Percentiles rank a stretch among this genome's conserved stretches.
Evolutionary conservation across 441 rosid species (phyloP).

Genomic region (Mallotus repandus): DNA sequence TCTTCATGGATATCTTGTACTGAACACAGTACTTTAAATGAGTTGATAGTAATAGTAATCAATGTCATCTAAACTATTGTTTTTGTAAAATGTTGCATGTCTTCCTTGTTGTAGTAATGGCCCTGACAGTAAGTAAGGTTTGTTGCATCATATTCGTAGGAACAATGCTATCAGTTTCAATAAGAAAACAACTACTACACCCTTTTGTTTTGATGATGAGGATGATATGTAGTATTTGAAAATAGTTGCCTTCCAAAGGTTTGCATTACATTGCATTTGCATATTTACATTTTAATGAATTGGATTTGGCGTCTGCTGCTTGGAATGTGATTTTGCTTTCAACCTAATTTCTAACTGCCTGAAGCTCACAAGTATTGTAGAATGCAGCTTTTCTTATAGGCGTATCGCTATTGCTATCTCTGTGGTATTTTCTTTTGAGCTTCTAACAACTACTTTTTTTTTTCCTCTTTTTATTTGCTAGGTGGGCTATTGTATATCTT

Average conservation of each 20-base stretch:
- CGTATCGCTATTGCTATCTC: background rate
- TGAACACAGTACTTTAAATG: background rate
- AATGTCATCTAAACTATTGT: no score
- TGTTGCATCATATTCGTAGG: no score
- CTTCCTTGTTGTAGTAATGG: no score
- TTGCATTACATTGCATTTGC: background rate
- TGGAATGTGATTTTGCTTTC: background rate
- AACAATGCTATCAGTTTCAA: no score
- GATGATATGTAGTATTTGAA: no score
- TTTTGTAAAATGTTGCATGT: background rate
- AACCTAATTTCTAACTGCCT: background rate
- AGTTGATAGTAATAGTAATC: background rate
- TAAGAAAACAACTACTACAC: no score
- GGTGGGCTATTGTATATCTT: conserved; percentile 97
- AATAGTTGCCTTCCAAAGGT: no score
- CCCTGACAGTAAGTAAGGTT: no score
- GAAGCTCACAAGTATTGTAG: background rate
- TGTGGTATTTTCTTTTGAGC: background rate
- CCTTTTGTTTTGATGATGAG: background rate
- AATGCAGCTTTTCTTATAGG: background rate
- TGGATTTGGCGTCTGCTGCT: background rate
- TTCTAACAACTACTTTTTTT: background rate
- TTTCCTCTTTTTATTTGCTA: conserved; percentile 27
- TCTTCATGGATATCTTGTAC: background rate
- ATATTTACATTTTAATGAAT: background rate